Base-by-base conservation (phyloP, 2,329 filamentous ascomycete species). In the Epichloe aotearoae region DNA sequence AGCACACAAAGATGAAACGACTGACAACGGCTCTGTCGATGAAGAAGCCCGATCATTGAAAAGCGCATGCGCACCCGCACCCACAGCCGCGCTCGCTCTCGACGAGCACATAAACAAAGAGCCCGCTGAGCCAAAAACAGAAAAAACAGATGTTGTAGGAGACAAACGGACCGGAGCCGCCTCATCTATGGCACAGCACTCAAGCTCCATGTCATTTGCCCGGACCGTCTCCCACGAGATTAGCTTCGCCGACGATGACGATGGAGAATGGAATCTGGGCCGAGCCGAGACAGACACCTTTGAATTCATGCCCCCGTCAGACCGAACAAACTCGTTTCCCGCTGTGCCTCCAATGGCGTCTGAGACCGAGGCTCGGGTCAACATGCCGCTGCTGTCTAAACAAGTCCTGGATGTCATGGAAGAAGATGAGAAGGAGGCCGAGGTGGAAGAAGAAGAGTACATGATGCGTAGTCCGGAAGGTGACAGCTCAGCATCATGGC, bases 261-360 rank as follows among this genome's bases (percentile, higher is more conserved):
- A 81, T 20, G 61, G 66, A n/a, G 79, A 82, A 54, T 82, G 76
- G 74, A 74, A 66, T 47, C 58, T 79, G 1, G 66, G 73, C 12
- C 72, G 72, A 50, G 69, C 71, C 33, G 71, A 77, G 49, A 73
- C 73, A 2, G 77, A 83, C 51, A 75, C 75, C 3, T 82, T 80
- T 64, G 75, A 74, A 53, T 77, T 78, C 55, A 79, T 83, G 76
- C 66, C 75, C 75, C 68, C 73, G 3, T 73, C 66, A 47, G 74
- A 80, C 50, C 70, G 77, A 58, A 77, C 78, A 40, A 84, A 84
- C 59, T 83, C 80, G 0, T 84, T 84, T 54, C 80, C 81, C 2
- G 64, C 65, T 11, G 76, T 82, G 1, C 76, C 78, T 11, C 69
- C 72, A 1, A 56, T 67, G 6, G 38, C 56, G 38, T 54, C 63